Base-by-base conservation (phyloP, 2,329 filamentous ascomycete species). In the Penicillium concentricum region DNA sequence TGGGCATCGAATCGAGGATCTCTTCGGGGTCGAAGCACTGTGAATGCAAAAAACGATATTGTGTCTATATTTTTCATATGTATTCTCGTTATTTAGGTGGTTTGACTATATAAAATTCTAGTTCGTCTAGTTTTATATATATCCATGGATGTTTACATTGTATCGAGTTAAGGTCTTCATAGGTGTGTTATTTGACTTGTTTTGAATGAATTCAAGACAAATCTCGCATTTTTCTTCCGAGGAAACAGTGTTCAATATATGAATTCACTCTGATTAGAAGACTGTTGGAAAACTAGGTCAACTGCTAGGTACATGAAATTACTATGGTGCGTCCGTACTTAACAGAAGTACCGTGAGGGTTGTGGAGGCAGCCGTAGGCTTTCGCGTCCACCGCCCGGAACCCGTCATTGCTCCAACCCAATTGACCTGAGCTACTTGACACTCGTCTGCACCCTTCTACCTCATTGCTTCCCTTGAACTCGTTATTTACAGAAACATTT, bases 21-120 rank as follows among this genome's bases (percentile, higher is more conserved):
- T 66, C 56, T 52, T 59, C 56, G 62, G 61, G 61, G 61, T 61
- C 61, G 58, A 66, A 64, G 65, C 63, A 67, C 64, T 66, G 68
- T 70, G 69, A 66, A 67, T 69, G 67, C 66, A 61, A 60, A 63
- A 65, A 67, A 64, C 67, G 5, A 66, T 60, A 66, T 67, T 68
- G 67, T 70, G 66, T 72, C 62, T 61, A 71, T 70, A 70, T 65
- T 67, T 63, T 38, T 58, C 47, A 42, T 47, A 51, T 20, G 53
- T 46, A 30, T 53, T 54, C 37, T 54, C 18, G 20, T 46, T 45
- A 20, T 32, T 15, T 46, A 22, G 9, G n/a, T 45, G 26, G 12
- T 45, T 30, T n/a, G 44, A 34, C 30, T 46, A 45, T 20, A 32
- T 45, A 34, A 46, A 46, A 34, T 46, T 34, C 20, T 22, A 22